Conservation (phyloP, 2,329 filamentous ascomycete genomes). For the Leptographium radiaticola region DNA sequence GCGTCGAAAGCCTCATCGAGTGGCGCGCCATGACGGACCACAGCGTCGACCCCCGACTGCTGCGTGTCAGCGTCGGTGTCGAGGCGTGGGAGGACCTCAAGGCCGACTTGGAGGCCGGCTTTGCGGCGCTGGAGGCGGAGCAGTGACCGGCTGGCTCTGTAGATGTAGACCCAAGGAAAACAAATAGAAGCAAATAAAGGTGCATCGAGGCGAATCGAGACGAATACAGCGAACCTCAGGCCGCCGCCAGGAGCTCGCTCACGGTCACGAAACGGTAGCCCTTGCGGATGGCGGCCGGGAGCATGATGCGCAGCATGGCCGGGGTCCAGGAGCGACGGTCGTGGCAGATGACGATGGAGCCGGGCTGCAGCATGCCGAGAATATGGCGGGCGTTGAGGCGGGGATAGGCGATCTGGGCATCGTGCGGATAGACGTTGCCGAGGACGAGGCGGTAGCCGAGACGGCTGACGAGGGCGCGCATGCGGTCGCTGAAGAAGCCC, state of each 20-base stretch:
- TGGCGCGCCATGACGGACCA: slow-evolving; percentile 85
- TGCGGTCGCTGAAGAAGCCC: slow-evolving; percentile 64
- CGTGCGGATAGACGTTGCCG: slow-evolving; percentile 78
- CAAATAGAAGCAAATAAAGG: neutral
- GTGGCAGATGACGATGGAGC: slow-evolving; percentile 75
- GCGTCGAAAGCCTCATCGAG: slow-evolving; percentile 91
- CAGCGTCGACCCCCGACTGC: slow-evolving; percentile 54
- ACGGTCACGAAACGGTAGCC: slow-evolving; percentile 64
- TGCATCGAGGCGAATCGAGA: no score
- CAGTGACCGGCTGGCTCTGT: neutral
- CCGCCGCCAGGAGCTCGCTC: slow-evolving; percentile 44
- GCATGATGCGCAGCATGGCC: slow-evolving; percentile 60
- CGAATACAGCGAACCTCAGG: neutral
- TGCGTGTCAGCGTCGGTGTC: slow-evolving; percentile 76
- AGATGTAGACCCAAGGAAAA: neutral
- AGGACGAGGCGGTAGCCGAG: slow-evolving; percentile 64
- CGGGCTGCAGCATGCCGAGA: slow-evolving; percentile 63
- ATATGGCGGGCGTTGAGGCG: slow-evolving; percentile 65
- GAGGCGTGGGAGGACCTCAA: slow-evolving; percentile 78
- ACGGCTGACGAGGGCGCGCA: slow-evolving; percentile 46
- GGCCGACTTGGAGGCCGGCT: slow-evolving; percentile 57
- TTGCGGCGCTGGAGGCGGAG: slow-evolving; percentile 36
- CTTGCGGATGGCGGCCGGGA: slow-evolving; percentile 55
- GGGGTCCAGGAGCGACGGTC: slow-evolving; percentile 73
- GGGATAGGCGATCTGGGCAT: slow-evolving; percentile 66